Evolutionary conservation across 805 yeast species (phyloP), one percentile per base, ranked within the genome.

Genomic region (Ogataea angusta): DNA sequence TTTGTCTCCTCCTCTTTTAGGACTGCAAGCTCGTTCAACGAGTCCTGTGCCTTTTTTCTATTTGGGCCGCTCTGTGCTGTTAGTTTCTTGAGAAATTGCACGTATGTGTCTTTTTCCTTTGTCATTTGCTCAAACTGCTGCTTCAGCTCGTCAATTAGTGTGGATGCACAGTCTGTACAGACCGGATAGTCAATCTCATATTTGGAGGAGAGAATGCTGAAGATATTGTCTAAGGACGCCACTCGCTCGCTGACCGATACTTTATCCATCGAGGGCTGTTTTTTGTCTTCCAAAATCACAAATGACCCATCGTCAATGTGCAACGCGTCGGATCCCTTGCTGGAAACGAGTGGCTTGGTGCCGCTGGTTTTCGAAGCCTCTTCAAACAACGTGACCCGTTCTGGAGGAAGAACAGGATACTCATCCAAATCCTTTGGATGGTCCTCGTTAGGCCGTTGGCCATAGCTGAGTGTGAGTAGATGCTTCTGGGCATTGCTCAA

Each of bases 101-200:
- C 65, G 57, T 89, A 93, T 2, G 77, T 73, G 36, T 89, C 95
- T 48, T 91, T 79, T 53, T 91, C 96, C 46, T 72, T 73, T 14
- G 83, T 76, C 5, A 82, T 75, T 40, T 78, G 85, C 45, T 85
- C 91, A 58, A 85, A 85, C 50, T 81, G 81, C 10, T 67, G 59
- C 53, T 80, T 82, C 59, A 88, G 70, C 42, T 80, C 81, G 8
- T 76, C 79, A 9, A 84, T 67, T 18, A 91, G 62, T 15, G 72
- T 59, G 30, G 73, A 77, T 6, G 93, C 84, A 60, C 99, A 93
- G 31, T 90, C 97, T 17, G 72, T 72, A 53, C 98, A 91, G 12
- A 93, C 78, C 0, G 99, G 99, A 54, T 79, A 80, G 48, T 87
- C 95, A 12, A 91, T 72, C 45, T 82, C 88, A 37, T 82, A 81